Base-by-base conservation (phyloP, 306 rosid genomes). In the cucumber (Cucumis sativus) region DNA sequence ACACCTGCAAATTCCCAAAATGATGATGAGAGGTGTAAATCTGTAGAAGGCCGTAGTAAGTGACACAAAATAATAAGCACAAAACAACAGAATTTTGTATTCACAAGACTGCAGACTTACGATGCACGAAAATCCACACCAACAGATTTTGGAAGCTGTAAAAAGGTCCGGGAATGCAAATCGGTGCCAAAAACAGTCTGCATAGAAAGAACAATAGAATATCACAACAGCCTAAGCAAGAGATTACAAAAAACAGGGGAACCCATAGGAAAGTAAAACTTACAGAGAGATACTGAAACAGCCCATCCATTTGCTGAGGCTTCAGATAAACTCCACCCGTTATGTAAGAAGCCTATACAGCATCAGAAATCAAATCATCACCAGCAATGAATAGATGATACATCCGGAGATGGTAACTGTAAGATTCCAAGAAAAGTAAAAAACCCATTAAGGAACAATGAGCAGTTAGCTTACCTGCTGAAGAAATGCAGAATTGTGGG, bases 51-150 rank as follows among this genome's bases (percentile, higher is more conserved):
- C 33, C 56, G 12, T n/a, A 5, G 35, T 37, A 68, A 41, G 74
- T 10, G 0, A 21, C 3, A 8, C 12, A 45, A 21, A 43, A 28
- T 40, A 12, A 45, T 21, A 70, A 10, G 58, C 75, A 70, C 20
- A 70, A 21, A 43, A 45, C 37, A 18, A 45, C 5, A 70, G 17
- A 47, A 8, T 17, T 28, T 8, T 70, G 16, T 3, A 70, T 21
- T 21, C 56, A 45, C 40, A 25, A 70, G 43, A 35, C 41, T 18
- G 1, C 20, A 33, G 77, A 87, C 98, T 89, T 88, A 95, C 98
- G 98, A 92, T 56, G 98, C 98, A 80, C 98, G 97, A 76, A 95
- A 95, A 81, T 95, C 98, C 70, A 92, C 98, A 81, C 97, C 98
- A 71, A 91, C 60, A 60, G 98, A 95, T 79, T 95, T 95, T 56